Evolutionary conservation across 2,329 filamentous ascomycete species (phyloP), one percentile per base, ranked within the genome.

Genomic region (Pezicula rhizophila): DNA sequence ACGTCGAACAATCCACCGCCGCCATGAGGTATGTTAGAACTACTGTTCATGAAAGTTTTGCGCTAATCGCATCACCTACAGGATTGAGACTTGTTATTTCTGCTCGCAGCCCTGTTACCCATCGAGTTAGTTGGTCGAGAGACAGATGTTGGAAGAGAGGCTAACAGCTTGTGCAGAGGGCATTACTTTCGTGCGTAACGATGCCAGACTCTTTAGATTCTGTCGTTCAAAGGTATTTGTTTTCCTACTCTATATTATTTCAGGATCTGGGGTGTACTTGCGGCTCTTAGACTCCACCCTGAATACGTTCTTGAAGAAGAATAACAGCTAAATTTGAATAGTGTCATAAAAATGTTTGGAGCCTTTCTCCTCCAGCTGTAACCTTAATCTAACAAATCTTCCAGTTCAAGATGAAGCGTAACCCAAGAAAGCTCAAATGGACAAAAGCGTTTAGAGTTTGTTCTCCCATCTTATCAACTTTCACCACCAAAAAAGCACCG

Each of bases 321-420:
- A 7, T 23, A 23, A 23, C 23, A 5, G 23, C 23, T 7, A 23
- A 23, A 3, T 5, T 23, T 23, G 23, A 23, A 23, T 23, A 23
- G 23, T 81, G 78, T 67, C 78, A 79, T 66, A 74, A 74, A 62
- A 85, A 83, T 69, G 72, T 74, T 62, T 55, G 68, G 64, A 8
- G 8, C 14, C 14, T 12, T 12, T 35, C n/a, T 12, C n/a, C 40
- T 38, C 31, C 7, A 14, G 18, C 26, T 37, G 17, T 33, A 46
- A 38, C 10, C 37, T 11, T n/a, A n/a, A 14, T 10, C 33, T 46
- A 20, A 47, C 45, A 33, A 42, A 18, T 15, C 11, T 2, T 5
- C 44, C 57, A 82, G 77, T 95, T 95, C 81, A 93, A 95, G 74
- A 95, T 95, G 89, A 96, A 96, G 86, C 85, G 93, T 59, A 96